Base-by-base conservation (phyloP, 768 basidiomycete species). In the Hydnomerulius pinastri region DNA sequence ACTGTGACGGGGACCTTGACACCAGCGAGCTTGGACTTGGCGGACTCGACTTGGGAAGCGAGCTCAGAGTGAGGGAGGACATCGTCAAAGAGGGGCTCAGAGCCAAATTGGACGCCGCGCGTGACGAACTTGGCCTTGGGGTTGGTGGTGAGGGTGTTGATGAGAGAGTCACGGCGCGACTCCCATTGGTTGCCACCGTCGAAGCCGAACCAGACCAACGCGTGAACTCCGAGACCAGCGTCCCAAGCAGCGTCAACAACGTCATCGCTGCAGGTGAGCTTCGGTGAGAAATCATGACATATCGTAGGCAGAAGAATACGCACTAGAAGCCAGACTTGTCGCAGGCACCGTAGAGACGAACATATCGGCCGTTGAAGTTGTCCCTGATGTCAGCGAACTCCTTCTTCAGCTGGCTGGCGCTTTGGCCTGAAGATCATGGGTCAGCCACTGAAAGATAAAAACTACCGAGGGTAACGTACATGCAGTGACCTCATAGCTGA, bases 401-500 rank as follows among this genome's bases (percentile, higher is more conserved):
- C 15, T 57, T 64, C 35, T 71, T 67, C 32, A 89, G 70, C 54
- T 77, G 71, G 8, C 62, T 59, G 9, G 70, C 51, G 58, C 78
- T 83, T 65, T 86, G 86, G 53, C 87, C 86, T 87, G 42, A 25
- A 4, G 18, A 5, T 9, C 15, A 29, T 33, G 17, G 2, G 33
- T 58, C 46, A 63, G 41, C 43, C 32, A 38, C 12, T 38, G 24
- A 17, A 3, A 36, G 43, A 24, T 18, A 17, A 18, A 15, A 13
- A 38, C 9, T 36, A 13, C 6, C 15, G 29, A 33, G 4, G 2
- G 44, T 25, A 24, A 67, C 80, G 42, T 56, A 85, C 86, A 88
- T 10, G 70, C 74, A 35, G 82, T 79, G 20, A 90, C 74, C 59
- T 87, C 87, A 56, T 90, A 90, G 63, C 85, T 85, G 67, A 90